Evolutionary conservation across 1,284 basidiomycete species (phyloP).

Genomic region (Malassezia nana): DNA sequence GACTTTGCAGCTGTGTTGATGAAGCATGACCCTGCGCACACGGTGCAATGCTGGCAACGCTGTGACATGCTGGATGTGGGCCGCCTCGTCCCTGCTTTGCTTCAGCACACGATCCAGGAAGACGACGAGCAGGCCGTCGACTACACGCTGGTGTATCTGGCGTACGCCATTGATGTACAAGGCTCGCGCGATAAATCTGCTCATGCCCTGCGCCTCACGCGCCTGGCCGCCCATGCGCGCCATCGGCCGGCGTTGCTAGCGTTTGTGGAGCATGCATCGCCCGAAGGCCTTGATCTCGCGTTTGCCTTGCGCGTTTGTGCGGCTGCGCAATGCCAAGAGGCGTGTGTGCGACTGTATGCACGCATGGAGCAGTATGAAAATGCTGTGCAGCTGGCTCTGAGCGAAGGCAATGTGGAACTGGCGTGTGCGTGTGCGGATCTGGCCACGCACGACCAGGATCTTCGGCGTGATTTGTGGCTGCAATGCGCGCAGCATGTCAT

Average conservation of each 20-base stretch:
- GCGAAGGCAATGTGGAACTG: conserved; percentile 52
- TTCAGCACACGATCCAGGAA: conserved; percentile 59
- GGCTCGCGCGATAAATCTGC: conserved; percentile 72
- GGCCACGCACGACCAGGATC: conserved; percentile 23
- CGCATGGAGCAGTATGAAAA: conserved; percentile 96
- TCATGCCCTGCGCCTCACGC: conserved; percentile 85
- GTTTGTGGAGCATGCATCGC: conserved; percentile 64
- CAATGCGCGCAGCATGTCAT: conserved; percentile 96
- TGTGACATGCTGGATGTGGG: conserved; percentile 63
- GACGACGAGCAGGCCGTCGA: conserved; percentile 4
- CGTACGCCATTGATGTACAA: conserved; percentile 68
- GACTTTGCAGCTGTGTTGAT: conserved; percentile 79
- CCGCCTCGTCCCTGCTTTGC: conserved; percentile 76
- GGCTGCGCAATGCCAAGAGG: conserved; percentile 63
- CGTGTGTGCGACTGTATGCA: conserved; percentile 92
- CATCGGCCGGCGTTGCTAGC: conserved; percentile 88
- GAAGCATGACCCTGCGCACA: conserved; percentile 72
- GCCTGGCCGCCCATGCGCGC: conserved; percentile 61
- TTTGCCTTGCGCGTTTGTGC: conserved; percentile 85
- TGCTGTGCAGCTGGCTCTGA: conserved; percentile 82
- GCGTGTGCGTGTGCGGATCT: conserved; percentile 42
- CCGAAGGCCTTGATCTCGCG: conserved; percentile 76
- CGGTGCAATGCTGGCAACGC: conserved; percentile 82
- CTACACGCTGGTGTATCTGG: conserved; percentile 59
- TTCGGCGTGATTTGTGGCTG: conserved; percentile 91